phyloP scores from a whole-genome alignment of 1,284 basidiomycete species.

The Rhodotorula mucilaginosa region DNA sequence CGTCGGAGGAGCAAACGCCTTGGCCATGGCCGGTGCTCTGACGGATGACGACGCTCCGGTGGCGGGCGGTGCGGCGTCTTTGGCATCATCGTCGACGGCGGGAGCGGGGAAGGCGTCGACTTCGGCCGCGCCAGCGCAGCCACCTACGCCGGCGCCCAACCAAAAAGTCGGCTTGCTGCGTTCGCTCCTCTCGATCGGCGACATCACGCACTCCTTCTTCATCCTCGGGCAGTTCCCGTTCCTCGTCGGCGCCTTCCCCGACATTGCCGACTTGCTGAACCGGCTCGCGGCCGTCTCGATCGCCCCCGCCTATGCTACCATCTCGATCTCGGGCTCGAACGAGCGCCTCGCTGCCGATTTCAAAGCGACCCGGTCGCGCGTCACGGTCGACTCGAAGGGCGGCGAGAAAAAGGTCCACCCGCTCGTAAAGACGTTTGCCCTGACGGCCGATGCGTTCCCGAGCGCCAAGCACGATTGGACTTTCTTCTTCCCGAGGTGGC shows the following conservation, averaged over 20 bases:
- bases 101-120: conserved; percentile 11
- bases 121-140: conserved; percentile 33
- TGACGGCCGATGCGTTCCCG: conserved; percentile 14
- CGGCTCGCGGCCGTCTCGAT: conserved; percentile 46
- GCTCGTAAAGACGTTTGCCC: neutral
- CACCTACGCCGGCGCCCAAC: conserved; percentile 54
- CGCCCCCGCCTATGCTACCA: conserved; percentile 42
- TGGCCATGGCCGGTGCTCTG: conserved; percentile 82
- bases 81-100: neutral
- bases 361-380: conserved; percentile 5
- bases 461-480: conserved; percentile 62
- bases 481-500: conserved; percentile 87
- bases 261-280: conserved; percentile 70
- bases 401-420: conserved; percentile 4
- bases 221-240: conserved; percentile 81
- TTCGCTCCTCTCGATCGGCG: conserved; percentile 82
- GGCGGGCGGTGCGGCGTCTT: neutral
- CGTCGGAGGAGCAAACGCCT: conserved; percentile 64
- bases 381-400: conserved; percentile 11
- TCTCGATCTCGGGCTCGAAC: conserved; percentile 13
- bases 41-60: conserved; percentile 58
- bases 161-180: conserved; percentile 77
- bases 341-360: conserved; percentile 19
- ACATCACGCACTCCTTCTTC: conserved; percentile 69
- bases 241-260: conserved; percentile 75